A percentile compares a stretch with the other conserved stretches of the same genome.
Evolutionary conservation across 2,329 filamentous ascomycete genomes (phyloP).

Genomic region (Penicillium occitanis): DNA sequence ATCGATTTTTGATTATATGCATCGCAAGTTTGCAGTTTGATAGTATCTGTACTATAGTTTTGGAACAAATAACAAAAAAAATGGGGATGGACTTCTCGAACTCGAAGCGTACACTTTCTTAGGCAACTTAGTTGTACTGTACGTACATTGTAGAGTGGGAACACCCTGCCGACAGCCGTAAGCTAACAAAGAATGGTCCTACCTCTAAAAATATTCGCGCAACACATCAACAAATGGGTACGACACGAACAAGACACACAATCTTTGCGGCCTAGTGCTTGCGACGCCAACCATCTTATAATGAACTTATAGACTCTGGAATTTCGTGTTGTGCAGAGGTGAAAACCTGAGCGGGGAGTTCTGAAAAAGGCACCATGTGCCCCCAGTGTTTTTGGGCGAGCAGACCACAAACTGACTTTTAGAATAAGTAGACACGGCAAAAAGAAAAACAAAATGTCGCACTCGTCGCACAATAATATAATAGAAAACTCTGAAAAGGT

Average conservation of each 20-base stretch:
- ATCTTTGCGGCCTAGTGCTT: not conserved
- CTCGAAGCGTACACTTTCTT: not conserved
- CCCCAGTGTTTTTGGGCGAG: not conserved
- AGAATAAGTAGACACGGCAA: not conserved
- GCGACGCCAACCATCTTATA: not conserved
- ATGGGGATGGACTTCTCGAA: not conserved
- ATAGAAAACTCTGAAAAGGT: not conserved
- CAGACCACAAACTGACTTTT: not conserved
- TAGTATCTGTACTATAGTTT: conserved; percentile 39
- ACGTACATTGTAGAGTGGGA: not conserved
- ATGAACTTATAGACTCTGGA: not conserved
- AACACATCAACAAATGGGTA: not conserved
- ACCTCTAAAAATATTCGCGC: too few relatives aligned
- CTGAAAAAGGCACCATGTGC: not conserved
- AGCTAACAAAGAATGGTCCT: not conserved
- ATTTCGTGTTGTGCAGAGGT: not conserved
- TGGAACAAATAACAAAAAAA: conserved; percentile 21
- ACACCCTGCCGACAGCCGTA: not conserved
- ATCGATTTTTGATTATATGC: conserved; percentile 8
- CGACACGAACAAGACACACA: not conserved
- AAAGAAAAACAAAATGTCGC: not conserved
- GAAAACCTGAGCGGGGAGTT: not conserved
- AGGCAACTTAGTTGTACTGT: not conserved
- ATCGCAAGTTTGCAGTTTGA: conserved; percentile 15
- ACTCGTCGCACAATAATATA: not conserved